These are phyloP conservation scores for Pseudogymnoascus sp. DNA, from an alignment of 2,329 filamentous ascomycete species.

Conservation along the genomic window DNA sequence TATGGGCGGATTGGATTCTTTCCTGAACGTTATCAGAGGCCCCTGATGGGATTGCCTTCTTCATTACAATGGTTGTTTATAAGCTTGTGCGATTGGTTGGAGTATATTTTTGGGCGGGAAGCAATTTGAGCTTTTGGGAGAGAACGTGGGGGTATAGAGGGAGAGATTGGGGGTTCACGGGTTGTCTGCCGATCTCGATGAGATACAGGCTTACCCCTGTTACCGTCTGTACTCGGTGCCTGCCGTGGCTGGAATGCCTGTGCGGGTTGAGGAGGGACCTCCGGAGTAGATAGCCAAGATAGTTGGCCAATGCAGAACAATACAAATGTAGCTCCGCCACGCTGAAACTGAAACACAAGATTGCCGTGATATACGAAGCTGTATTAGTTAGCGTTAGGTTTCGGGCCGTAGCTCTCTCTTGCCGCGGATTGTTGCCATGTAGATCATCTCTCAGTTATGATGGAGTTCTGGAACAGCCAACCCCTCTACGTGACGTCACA, in stretches of 20 bases:
- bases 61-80: neutral
- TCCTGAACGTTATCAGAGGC: neutral
- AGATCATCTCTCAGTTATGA: neutral
- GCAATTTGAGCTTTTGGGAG: neutral
- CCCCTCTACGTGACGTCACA: conserved; percentile 1
- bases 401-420: neutral
- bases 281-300: conserved; percentile 4
- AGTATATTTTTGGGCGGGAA: conserved; percentile 6
- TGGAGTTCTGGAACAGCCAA: neutral
- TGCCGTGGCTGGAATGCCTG: conserved; percentile 7
- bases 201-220: neutral
- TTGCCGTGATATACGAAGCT: neutral
- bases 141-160: neutral
- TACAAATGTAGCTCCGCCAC: neutral
- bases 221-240: neutral
- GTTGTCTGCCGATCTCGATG: neutral
- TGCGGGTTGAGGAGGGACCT: neutral
- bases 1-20: conserved; percentile 4
- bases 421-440: neutral
- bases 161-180: neutral
- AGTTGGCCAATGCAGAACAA: neutral
- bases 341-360: neutral
- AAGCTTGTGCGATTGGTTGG: neutral
- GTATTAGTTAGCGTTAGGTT: neutral
- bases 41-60: conserved; percentile 1